These are phyloP conservation scores for Colletotrichum siamense DNA, from an alignment of 2,329 filamentous ascomycete genomes.

Conservation along the genomic window DNA sequence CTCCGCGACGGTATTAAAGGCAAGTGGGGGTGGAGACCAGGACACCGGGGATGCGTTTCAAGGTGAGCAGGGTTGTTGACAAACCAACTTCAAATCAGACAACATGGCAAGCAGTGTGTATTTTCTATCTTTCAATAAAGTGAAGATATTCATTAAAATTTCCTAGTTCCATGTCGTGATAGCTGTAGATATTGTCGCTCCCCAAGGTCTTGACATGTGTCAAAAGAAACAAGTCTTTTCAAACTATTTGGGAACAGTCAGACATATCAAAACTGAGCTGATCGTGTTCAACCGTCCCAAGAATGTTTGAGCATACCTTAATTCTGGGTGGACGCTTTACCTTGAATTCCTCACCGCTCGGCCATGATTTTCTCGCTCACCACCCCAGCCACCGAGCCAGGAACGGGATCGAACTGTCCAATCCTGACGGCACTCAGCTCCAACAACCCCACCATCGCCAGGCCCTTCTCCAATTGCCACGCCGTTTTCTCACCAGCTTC, in stretches of 20 bases:
- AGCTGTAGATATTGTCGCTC: accelerated
- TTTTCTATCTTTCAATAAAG: neutral
- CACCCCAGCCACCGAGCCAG: neutral
- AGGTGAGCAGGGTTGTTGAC: neutral
- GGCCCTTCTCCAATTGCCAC: neutral
- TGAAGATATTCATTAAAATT: neutral
- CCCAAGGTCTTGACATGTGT: neutral
- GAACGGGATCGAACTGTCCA: neutral
- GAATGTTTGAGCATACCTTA: neutral
- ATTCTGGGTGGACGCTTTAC: neutral
- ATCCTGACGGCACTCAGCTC: neutral
- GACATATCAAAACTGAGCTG: neutral
- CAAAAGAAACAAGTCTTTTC: no score
- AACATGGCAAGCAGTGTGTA: neutral
- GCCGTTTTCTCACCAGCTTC: neutral
- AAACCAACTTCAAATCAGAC: neutral
- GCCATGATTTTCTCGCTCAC: neutral
- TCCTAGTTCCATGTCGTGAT: accelerated
- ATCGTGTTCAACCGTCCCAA: accelerated
- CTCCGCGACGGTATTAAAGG: neutral
- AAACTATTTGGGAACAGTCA: no score
- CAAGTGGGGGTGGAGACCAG: neutral
- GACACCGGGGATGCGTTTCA: neutral
- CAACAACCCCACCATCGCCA: neutral
- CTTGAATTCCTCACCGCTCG: neutral